Base-by-base conservation (phyloP, 106 monocot genomes). In the Vanilla planifolia region DNA sequence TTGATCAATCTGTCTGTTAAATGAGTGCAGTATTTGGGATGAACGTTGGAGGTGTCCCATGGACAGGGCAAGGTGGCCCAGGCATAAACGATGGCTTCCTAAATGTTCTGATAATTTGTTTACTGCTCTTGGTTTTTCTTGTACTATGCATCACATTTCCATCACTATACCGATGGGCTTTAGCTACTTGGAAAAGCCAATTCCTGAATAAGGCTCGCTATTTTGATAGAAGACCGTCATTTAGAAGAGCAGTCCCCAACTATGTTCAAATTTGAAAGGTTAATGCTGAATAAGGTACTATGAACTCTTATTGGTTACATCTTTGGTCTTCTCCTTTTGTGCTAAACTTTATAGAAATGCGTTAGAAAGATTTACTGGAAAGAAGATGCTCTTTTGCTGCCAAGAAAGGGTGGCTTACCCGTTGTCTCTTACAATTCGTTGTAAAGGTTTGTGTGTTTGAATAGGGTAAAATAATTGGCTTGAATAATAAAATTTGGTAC, bases 31-130 rank as follows among this genome's bases (percentile, higher is more conserved):
- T 96, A 10, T 96, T 96, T 64, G 95, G 95, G 21, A 96, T 96
- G 95, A 96, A 96, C 53, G 89, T 96, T 5, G 95, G 90, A 4
- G 86, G 95, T 16, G 86, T 96, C 17, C 95, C 95, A 35, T 95
- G 89, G 95, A 90, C 95, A n/a, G 62, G 59, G 39, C 88, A 88
- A 56, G 73, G 53, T 9, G 63, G 68, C 25, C 82, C 82, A 11
- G 51, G 40, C 34, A 14, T 75, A 15, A 52, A 73, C 25, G 63
- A 83, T 52, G 95, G 95, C 25, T 95, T 95, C 39, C 60, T 69
- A 14, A 81, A 90, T 59, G 95, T 95, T 22, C 70, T 95, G 65
- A 8, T 84, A 8, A 48, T 95, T 22, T 83, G 89, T 43, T 82
- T 62, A 34, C 61, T 41, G 19, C 59, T 94, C 0, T 51, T 84